A percentile compares a stretch with the other conserved stretches of the same genome.
These are phyloP conservation scores for Puccinia hordei DNA, from an alignment of 1,284 basidiomycete genomes.

Conservation along the genomic window DNA sequence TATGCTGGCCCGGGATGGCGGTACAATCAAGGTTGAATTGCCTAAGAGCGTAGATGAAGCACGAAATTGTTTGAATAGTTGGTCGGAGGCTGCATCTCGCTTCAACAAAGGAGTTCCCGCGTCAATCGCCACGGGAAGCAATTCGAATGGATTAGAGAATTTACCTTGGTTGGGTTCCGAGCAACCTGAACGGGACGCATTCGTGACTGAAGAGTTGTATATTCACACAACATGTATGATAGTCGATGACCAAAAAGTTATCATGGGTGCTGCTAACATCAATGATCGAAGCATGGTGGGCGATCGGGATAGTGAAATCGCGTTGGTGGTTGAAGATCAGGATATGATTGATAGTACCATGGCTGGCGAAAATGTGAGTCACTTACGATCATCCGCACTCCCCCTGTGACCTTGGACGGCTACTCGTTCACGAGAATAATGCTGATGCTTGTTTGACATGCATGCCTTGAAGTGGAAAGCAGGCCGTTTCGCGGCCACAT, in stretches of 20 bases:
- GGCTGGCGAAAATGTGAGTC: slow-evolving; percentile 67
- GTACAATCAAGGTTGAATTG: slow-evolving; percentile 52
- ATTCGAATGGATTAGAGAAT: slow-evolving; percentile 64
- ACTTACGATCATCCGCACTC: not conserved
- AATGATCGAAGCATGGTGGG: slow-evolving; percentile 77
- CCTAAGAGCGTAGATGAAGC: slow-evolving; percentile 56
- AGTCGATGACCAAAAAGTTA: slow-evolving; percentile 70
- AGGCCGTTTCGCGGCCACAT: slow-evolving; percentile 72
- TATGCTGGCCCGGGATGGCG: slow-evolving; percentile 48
- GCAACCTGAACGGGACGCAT: slow-evolving; percentile 78
- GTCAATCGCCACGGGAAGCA: slow-evolving; percentile 73
- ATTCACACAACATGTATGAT: slow-evolving; percentile 79
- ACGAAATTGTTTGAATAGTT: slow-evolving; percentile 53
- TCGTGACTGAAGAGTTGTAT: slow-evolving; percentile 70
- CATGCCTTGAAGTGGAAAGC: slow-evolving; percentile 64
- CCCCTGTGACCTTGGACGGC: not conserved
- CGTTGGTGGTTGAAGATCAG: slow-evolving; percentile 81
- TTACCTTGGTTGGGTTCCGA: slow-evolving; percentile 77
- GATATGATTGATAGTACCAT: slow-evolving; percentile 76
- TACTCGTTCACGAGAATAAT: not conserved
- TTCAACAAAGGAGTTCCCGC: slow-evolving; percentile 64
- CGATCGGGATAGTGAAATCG: slow-evolving; percentile 89
- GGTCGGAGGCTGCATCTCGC: slow-evolving; percentile 53
- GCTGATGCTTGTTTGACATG: not conserved
- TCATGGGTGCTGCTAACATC: slow-evolving; percentile 86